These are phyloP conservation scores for Calycina herbarum DNA, from an alignment of 2,329 filamentous ascomycete genomes.

Conservation along the genomic window DNA sequence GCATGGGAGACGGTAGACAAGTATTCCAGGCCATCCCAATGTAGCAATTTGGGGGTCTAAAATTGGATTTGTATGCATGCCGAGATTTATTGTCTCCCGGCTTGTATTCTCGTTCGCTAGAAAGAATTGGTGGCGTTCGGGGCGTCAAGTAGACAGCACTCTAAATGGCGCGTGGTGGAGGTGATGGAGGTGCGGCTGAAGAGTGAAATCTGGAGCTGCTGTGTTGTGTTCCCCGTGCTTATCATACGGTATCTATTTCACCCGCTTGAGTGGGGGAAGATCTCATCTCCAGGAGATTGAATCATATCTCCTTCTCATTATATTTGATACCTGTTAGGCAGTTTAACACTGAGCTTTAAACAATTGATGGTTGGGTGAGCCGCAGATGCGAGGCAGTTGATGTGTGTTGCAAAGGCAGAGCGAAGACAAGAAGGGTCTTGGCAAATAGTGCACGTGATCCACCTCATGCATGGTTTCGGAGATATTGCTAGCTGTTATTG, in stretches of 20 bases:
- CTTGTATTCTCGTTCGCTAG: neutral
- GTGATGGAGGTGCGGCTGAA: constrained; percentile 11
- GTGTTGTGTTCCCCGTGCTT: neutral
- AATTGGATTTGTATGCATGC: neutral
- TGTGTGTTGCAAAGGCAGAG: no score
- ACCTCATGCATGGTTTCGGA: constrained; percentile 1
- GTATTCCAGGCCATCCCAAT: constrained; percentile 1
- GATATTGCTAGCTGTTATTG: neutral
- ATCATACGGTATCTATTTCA: neutral
- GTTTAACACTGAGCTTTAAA: no score
- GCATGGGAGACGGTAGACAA: neutral
- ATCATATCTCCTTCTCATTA: no score
- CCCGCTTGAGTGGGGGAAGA: neutral
- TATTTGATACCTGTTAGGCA: no score
- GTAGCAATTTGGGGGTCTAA: constrained; percentile 8
- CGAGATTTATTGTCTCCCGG: constrained; percentile 10
- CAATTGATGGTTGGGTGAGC: no score
- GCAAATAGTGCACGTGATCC: neutral
- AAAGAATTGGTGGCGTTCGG: constrained; percentile 3
- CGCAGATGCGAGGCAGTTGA: no score
- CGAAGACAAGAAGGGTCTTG: neutral
- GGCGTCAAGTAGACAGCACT: constrained; percentile 2
- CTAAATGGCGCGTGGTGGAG: constrained; percentile 1
- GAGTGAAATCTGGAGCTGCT: neutral
- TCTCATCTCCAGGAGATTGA: no score